Conservation (phyloP, 805 yeast species). For the Brettanomyces bruxellensis region DNA sequence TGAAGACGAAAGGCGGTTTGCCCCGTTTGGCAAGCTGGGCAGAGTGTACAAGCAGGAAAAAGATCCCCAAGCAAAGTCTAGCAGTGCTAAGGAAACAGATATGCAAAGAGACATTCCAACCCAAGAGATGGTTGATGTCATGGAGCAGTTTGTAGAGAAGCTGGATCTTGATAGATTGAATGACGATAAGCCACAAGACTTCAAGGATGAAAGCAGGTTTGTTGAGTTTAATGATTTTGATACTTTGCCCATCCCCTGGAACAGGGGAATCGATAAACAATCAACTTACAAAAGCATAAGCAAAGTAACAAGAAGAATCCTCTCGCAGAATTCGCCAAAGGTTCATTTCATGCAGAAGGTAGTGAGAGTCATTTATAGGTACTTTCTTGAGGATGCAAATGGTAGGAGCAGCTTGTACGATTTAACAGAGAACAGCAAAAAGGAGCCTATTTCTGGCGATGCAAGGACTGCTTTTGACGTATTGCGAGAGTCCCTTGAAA, state of each 20-base stretch:
- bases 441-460: background rate
- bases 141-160: conserved; percentile 35
- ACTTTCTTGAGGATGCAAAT: conserved; percentile 4
- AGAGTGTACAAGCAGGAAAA: conserved; percentile 24
- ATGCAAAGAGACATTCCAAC: conserved; percentile 25
- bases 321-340: conserved; percentile 15
- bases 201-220: conserved; percentile 6
- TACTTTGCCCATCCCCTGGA: conserved; percentile 6
- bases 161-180: conserved; percentile 31
- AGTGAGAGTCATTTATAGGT: conserved; percentile 3
- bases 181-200: conserved; percentile 13
- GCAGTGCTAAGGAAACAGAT: conserved; percentile 11
- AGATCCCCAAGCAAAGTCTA: background rate
- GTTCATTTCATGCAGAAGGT: conserved; percentile 10
- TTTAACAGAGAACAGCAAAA: conserved; percentile 4
- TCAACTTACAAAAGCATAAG: conserved; percentile 4
- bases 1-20: conserved; percentile 63
- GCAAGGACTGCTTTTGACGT: conserved; percentile 1
- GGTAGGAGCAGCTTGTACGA: conserved; percentile 5
- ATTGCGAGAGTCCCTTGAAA: conserved; percentile 3
- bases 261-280: conserved; percentile 9
- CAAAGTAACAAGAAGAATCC: conserved; percentile 9
- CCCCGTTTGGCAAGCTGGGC: conserved; percentile 33
- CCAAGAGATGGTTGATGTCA: conserved; percentile 28
- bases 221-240: conserved; percentile 16